Evolutionary conservation across 2,329 filamentous ascomycete species (phyloP).

Genomic region (Coccinonectria pachysandricola): DNA sequence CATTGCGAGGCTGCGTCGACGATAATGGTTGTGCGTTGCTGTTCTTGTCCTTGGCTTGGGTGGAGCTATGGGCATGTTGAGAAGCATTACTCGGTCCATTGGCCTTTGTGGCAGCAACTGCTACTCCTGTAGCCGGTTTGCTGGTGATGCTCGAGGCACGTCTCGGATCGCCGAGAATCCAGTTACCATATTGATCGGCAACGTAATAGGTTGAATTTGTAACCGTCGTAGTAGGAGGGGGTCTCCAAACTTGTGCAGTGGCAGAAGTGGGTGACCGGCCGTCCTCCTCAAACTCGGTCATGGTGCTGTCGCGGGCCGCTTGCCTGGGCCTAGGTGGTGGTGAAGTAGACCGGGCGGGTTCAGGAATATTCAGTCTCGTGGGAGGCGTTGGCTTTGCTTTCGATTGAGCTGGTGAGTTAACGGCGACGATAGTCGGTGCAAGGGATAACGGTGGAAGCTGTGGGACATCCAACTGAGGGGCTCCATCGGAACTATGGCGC

Average conservation of each 20-base stretch:
- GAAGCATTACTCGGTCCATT: no score
- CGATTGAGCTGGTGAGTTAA: slow-evolving; percentile 8
- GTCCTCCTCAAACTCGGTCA: slow-evolving; percentile 45
- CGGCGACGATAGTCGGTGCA: slow-evolving; percentile 2
- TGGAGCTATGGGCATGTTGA: neutral
- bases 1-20: slow-evolving; percentile 1
- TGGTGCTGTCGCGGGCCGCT: slow-evolving; percentile 30
- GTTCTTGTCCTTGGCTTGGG: slow-evolving; percentile 2
- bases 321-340: no score
- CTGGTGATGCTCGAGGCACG: slow-evolving; percentile 17
- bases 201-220: slow-evolving; percentile 39
- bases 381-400: slow-evolving; percentile 12
- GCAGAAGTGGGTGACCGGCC: slow-evolving; percentile 26
- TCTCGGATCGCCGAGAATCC: slow-evolving; percentile 35
- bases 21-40: slow-evolving; percentile 1
- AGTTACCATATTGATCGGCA: slow-evolving; percentile 43
- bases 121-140: slow-evolving; percentile 7
- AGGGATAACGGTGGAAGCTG: slow-evolving; percentile 9
- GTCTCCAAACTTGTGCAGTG: slow-evolving; percentile 39
- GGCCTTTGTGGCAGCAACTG: slow-evolving; percentile 5
- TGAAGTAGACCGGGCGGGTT: slow-evolving; percentile 3
- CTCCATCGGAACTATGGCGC: slow-evolving; percentile 4
- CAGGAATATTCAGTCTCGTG: slow-evolving; percentile 21
- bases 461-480: slow-evolving; percentile 3
- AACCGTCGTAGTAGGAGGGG: slow-evolving; percentile 34